phyloP scores from a whole-genome alignment of 768 basidiomycete species.

The Boletus rex-veris region DNA sequence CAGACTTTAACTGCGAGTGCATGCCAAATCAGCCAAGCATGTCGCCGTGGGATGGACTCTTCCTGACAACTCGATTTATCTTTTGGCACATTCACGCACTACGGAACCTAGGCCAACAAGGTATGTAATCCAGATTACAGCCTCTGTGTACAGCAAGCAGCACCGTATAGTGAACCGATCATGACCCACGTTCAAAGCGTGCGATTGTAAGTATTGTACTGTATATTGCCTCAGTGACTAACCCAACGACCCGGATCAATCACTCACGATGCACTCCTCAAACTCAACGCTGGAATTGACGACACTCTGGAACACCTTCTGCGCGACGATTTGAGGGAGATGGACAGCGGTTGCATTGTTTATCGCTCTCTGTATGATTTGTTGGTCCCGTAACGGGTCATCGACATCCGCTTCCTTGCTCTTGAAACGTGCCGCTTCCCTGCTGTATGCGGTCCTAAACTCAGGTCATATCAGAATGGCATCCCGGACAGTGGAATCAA shows the following conservation, averaged over 20 bases:
- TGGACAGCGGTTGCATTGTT: slow-evolving; percentile 14
- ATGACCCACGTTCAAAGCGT: not conserved
- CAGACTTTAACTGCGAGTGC: no score
- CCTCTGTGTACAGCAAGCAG: no score
- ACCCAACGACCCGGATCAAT: not conserved
- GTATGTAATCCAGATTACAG: no score
- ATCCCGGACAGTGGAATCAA: not conserved
- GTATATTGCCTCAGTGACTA: not conserved
- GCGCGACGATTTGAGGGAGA: slow-evolving; percentile 23
- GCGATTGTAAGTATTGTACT: slow-evolving; percentile 12
- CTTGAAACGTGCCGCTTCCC: slow-evolving; percentile 28
- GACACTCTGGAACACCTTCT: slow-evolving; percentile 17
- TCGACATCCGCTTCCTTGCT: slow-evolving; percentile 10
- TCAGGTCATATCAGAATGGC: not conserved
- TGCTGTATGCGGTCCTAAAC: slow-evolving; percentile 19
- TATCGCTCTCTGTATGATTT: slow-evolving; percentile 21
- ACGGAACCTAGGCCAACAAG: no score
- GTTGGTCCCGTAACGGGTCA: slow-evolving; percentile 9
- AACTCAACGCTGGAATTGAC: slow-evolving; percentile 22
- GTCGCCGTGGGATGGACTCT: no score
- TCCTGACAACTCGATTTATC: no score
- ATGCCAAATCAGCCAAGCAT: no score
- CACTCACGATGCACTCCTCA: slow-evolving; percentile 24
- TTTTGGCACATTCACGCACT: no score
- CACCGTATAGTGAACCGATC: no score